Conservation (phyloP, 139 green algal genomes). For the Coccomyxa sp. region DNA sequence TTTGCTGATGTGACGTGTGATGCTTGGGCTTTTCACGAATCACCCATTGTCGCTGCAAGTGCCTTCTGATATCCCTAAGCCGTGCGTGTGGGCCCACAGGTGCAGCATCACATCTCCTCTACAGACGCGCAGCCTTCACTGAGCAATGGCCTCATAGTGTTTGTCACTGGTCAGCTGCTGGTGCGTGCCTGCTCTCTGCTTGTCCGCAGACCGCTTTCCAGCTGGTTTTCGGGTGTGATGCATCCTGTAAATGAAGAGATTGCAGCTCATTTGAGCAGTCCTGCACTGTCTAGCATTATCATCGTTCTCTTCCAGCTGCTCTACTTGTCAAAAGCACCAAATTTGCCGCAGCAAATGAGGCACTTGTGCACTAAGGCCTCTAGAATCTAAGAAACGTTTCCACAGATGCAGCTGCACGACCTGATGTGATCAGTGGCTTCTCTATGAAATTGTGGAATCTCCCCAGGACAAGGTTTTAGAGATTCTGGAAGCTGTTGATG, state of each 20-base stretch:
- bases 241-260: background rate
- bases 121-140: conserved; percentile 84
- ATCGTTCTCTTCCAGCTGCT: background rate
- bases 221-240: background rate
- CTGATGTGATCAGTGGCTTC: background rate
- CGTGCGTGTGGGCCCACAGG: conserved; percentile 20
- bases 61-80: background rate
- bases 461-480: no score
- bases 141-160: conserved; percentile 77
- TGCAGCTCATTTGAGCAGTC: no score
- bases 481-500: background rate
- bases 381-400: no score
- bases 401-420: no score
- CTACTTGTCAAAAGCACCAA: background rate
- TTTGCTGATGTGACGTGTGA: background rate
- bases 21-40: background rate
- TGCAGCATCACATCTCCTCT: conserved; percentile 64
- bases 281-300: background rate
- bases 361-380: no score
- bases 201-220: background rate
- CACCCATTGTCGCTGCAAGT: background rate
- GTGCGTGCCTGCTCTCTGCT: conserved; percentile 28
- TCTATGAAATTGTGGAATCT: background rate
- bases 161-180: conserved; percentile 80
- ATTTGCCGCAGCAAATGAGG: background rate